Evolutionary conservation across 2,329 filamentous ascomycete genomes (phyloP).

Genomic region (Fusarium dimerum): DNA sequence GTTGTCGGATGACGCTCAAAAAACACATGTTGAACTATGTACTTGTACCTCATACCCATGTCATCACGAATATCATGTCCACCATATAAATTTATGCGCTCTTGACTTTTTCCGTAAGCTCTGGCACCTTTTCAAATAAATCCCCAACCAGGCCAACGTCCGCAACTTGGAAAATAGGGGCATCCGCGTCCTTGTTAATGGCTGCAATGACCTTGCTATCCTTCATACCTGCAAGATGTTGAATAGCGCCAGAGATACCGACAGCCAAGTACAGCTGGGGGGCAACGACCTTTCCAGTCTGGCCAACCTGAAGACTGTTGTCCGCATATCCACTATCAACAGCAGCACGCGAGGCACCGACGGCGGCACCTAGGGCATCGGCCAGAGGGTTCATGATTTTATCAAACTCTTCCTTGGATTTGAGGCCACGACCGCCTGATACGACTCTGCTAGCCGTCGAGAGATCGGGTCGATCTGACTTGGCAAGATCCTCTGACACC

Average conservation of each 20-base stretch:
- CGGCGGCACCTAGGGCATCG: constrained; percentile 90
- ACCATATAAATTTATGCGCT: constrained; percentile 38
- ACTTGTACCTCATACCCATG: constrained; percentile 27
- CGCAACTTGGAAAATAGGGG: constrained; percentile 97
- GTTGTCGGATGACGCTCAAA: constrained; percentile 41
- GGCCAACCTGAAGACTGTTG: constrained; percentile 96
- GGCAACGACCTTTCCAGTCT: constrained; percentile 98
- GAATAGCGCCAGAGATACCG: constrained; percentile 95
- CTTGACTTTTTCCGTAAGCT: constrained; percentile 94
- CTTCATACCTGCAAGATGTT: constrained; percentile 99
- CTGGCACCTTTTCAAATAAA: constrained; percentile 92
- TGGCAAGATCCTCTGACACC: constrained; percentile 90
- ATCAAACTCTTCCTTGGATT: constrained; percentile 98
- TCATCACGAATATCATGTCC: constrained; percentile 8
- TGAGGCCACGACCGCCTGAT: constrained; percentile 89
- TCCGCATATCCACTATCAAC: constrained; percentile 98
- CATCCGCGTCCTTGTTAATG: constrained; percentile 97
- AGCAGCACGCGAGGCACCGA: constrained; percentile 90
- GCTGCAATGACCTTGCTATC: constrained; percentile 99
- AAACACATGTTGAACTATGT: constrained; percentile 19
- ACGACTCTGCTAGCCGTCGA: constrained; percentile 88
- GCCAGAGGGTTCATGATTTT: constrained; percentile 88
- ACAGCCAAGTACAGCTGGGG: constrained; percentile 94
- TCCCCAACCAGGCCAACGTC: constrained; percentile 96
- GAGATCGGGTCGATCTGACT: constrained; percentile 91